Evolutionary conservation across 306 rosid genomes (phyloP).

Genomic region (Arachis hypogaea): DNA sequence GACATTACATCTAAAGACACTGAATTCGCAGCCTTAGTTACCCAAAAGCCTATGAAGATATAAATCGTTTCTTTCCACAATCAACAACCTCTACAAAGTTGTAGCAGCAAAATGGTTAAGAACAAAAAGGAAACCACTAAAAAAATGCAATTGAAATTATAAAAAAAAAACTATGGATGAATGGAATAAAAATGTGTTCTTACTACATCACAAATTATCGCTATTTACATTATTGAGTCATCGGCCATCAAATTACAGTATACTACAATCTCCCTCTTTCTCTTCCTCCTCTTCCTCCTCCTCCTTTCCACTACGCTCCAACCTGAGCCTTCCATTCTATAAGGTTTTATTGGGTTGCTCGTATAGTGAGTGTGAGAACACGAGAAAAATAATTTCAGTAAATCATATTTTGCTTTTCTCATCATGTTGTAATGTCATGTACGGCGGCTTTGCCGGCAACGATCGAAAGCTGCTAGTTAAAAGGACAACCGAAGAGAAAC

Average conservation of each 20-base stretch:
- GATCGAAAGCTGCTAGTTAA: conserved; percentile 50
- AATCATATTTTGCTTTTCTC: conserved; percentile 36
- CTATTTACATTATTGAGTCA: conserved; percentile 64
- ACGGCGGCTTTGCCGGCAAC: conserved; percentile 43
- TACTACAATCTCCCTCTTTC: conserved; percentile 45
- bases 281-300: conserved; percentile 32
- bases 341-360: conserved; percentile 47
- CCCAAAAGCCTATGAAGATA: conserved; percentile 42
- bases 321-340: conserved; percentile 38
- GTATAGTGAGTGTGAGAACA: conserved; percentile 38
- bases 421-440: conserved; percentile 18
- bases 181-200: conserved; percentile 51
- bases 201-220: conserved; percentile 65
- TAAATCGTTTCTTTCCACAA: conserved; percentile 10
- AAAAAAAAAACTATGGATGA: conserved; percentile 44
- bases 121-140: background rate
- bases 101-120: conserved; percentile 11
- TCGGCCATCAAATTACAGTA: conserved; percentile 50
- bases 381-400: conserved; percentile 38
- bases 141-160: too few species aligned
- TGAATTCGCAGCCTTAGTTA: too few species aligned
- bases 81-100: conserved; percentile 31
- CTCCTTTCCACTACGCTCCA: conserved; percentile 42
- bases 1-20: too few species aligned
- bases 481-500: conserved; percentile 25